Percentiles rank a stretch among this genome's conserved stretches.
These are phyloP conservation scores for Stenocarpella maydis DNA, from an alignment of 2,329 filamentous ascomycete genomes.

Conservation along the genomic window DNA sequence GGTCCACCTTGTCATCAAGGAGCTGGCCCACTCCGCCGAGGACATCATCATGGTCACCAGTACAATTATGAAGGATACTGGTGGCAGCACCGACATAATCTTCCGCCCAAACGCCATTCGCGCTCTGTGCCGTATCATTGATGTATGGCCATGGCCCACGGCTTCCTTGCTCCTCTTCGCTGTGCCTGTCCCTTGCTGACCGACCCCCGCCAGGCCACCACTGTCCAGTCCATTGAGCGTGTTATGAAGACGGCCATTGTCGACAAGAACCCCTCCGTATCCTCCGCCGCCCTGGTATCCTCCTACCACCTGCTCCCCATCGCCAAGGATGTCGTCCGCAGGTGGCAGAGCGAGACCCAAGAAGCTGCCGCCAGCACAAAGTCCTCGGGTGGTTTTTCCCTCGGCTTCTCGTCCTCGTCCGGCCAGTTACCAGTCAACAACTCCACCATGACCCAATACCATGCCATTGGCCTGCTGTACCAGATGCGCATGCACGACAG, in stretches of 20 bases:
- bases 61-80: constrained; percentile 99
- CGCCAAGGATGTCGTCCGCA: constrained; percentile 90
- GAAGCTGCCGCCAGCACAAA: constrained; percentile 93
- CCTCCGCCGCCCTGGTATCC: constrained; percentile 93
- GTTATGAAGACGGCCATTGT: constrained; percentile 99
- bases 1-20: constrained; percentile 98
- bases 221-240: constrained; percentile 96
- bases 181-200: constrained; percentile 26
- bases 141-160: constrained; percentile 68
- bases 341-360: constrained; percentile 99
- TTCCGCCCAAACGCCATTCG: constrained; percentile 96
- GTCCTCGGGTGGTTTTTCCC: constrained; percentile 86
- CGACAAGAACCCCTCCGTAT: constrained; percentile 97
- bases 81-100: constrained; percentile 90
- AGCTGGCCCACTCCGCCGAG: constrained; percentile 92
- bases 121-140: constrained; percentile 94
- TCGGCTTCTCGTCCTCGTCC: constrained; percentile 87
- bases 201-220: constrained; percentile 72
- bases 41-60: constrained; percentile 99
- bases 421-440: constrained; percentile 83
- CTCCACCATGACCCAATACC: constrained; percentile 98
- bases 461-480: constrained; percentile 95
- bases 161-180: constrained; percentile 34
- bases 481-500: constrained; percentile 98
- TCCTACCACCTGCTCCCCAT: constrained; percentile 98